Evolutionary conservation across 148 eudicot genomes (phyloP).

Genomic region (Rhododendron vialii): DNA sequence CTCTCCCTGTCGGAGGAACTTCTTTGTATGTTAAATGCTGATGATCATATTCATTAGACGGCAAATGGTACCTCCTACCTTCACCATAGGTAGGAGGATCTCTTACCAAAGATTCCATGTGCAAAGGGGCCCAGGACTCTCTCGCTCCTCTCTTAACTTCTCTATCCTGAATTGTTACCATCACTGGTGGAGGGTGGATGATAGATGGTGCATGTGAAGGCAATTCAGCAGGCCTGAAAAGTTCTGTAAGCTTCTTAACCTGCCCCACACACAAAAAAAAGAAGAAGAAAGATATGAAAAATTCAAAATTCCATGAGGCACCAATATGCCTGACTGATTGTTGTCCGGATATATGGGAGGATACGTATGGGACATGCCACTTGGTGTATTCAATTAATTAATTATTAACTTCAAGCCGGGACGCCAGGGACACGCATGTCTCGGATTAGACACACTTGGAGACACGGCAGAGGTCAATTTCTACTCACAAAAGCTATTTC

Average conservation of each 20-base stretch:
- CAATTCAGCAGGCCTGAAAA: conserved; percentile 39
- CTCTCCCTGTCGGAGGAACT: conserved; percentile 12
- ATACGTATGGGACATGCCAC: not conserved
- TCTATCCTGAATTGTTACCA: conserved; percentile 3
- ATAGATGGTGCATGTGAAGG: conserved; percentile 24
- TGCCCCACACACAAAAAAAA: conserved; percentile 14
- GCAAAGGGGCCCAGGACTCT: not conserved
- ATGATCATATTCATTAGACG: conserved; percentile 1
- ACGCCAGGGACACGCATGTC: not conserved
- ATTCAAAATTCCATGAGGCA: not conserved
- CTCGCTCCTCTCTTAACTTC: not conserved
- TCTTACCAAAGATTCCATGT: conserved; percentile 1
- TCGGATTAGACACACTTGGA: not conserved
- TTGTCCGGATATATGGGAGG: not conserved
- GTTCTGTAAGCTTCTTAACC: conserved; percentile 47
- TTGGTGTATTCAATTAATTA: not conserved
- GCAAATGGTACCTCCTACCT: conserved; percentile 4
- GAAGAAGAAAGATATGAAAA: not conserved
- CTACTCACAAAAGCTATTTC: not conserved
- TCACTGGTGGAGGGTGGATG: not conserved
- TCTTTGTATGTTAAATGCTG: conserved; percentile 12
- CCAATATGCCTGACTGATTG: not conserved
- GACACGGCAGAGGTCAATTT: not conserved
- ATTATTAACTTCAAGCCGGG: not conserved
- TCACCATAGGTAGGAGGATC: conserved; percentile 2